Percentiles rank a stretch among this genome's conserved stretches.
Conservation (phyloP, 345 rosid genomes). For the Bretschneidera sinensis region DNA sequence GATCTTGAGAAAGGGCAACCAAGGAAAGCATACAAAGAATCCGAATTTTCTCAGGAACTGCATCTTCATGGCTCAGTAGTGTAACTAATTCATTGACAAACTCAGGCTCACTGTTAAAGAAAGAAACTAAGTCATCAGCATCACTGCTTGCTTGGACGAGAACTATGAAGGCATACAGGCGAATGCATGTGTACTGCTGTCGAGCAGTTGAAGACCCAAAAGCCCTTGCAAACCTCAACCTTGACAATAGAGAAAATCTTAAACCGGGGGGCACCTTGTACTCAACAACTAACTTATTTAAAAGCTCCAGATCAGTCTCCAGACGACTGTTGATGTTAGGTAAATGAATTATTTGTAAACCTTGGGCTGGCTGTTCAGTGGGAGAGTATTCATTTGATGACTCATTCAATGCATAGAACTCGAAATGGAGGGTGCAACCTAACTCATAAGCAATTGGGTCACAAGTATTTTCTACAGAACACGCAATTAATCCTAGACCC, state of each 20-base stretch:
- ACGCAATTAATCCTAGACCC: slow-evolving; percentile 87
- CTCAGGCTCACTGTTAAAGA: slow-evolving; percentile 90
- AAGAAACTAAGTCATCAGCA: slow-evolving; percentile 71
- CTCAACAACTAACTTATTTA: slow-evolving; percentile 61
- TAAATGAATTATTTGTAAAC: slow-evolving; percentile 75
- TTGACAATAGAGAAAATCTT: slow-evolving; percentile 76
- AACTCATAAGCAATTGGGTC: slow-evolving; percentile 69
- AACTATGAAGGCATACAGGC: slow-evolving; percentile 85
- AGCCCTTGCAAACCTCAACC: slow-evolving; percentile 90
- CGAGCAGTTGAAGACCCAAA: slow-evolving; percentile 70
- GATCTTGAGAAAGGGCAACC: slow-evolving; percentile 93
- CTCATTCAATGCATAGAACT: slow-evolving; percentile 66
- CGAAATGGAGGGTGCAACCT: slow-evolving; percentile 94
- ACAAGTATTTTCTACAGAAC: slow-evolving; percentile 58
- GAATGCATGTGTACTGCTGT: slow-evolving; percentile 87
- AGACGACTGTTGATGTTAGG: slow-evolving; percentile 38
- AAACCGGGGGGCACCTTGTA: slow-evolving; percentile 72
- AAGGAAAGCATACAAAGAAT: slow-evolving; percentile 69
- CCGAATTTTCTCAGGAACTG: slow-evolving; percentile 83
- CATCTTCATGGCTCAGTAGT: slow-evolving; percentile 72
- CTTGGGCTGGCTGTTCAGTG: slow-evolving; percentile 44
- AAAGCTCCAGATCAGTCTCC: slow-evolving; percentile 78
- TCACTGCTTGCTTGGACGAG: slow-evolving; percentile 86
- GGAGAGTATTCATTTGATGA: slow-evolving; percentile 27
- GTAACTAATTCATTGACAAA: slow-evolving; percentile 84